A percentile compares a stretch with the other conserved stretches of the same genome.
Conservation (phyloP, 805 yeast genomes). For the Lipomyces chichibuensis region DNA sequence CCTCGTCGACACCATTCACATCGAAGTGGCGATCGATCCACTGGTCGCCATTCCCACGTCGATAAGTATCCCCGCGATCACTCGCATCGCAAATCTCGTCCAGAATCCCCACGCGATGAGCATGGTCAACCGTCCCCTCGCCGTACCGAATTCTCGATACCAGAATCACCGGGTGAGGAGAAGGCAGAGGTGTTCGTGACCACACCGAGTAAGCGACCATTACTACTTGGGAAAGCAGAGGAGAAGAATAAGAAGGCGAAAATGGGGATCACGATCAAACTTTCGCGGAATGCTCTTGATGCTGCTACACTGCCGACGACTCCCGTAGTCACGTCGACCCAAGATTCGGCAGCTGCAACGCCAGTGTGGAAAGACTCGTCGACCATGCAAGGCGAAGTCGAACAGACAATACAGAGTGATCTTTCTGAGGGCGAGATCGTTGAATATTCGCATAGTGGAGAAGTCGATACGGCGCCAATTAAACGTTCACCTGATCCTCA, state of each 20-base stretch:
- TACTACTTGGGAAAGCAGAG: not conserved
- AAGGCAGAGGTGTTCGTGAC: not conserved
- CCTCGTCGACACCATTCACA: not conserved
- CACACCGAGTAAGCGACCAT: not conserved
- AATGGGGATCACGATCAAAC: not conserved
- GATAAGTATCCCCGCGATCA: not conserved
- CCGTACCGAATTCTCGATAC: not conserved
- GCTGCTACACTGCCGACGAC: not conserved
- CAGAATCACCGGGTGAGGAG: not conserved
- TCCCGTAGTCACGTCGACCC: not conserved
- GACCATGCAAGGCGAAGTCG: not conserved
- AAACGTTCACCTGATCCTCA: not conserved
- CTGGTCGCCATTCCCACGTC: not conserved
- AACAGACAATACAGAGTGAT: slow-evolving; percentile 4
- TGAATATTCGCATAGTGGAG: slow-evolving; percentile 12
- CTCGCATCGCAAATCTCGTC: not conserved
- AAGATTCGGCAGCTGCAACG: not conserved
- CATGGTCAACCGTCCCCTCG: not conserved
- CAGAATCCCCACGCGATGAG: slow-evolving; percentile 1
- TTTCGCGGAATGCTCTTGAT: not conserved
- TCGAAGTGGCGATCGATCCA: not conserved
- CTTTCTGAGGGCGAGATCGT: slow-evolving; percentile 37
- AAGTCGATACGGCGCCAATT: not conserved
- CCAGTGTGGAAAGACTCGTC: not conserved
- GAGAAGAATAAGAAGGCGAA: not conserved